Evolutionary conservation across 73 alveolate genomes (phyloP), one percentile per base, ranked within the genome.

Genomic region (Paramecium caudatum): DNA sequence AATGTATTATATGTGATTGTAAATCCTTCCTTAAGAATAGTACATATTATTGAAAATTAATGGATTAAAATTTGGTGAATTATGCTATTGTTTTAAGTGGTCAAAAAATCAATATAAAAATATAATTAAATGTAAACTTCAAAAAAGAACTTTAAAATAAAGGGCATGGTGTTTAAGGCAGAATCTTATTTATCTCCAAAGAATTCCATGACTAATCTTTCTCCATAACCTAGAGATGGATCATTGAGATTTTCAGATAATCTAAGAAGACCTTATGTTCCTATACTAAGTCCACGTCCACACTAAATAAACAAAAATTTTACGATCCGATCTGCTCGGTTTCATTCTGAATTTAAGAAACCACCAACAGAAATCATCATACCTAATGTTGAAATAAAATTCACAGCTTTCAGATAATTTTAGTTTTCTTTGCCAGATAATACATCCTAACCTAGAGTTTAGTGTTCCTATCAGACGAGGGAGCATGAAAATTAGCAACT

Each of bases 1-100:
- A 74, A 43, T 74, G 62, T 37, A 74, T 17, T 74, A 37, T 37
- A 39, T 37, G 70, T 74, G 2, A 41, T 74, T 21, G 88, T 74
- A 13, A 74, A 74, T 21, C 88, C 88, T 36, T 74, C 88, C 5
- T 74, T 41, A 21, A 74, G 68, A 45, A 39, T 74, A 21, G 88
- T 41, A 41, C 17, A 74, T 21, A 41, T 74, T n/a, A 45, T 74
- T 21, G 62, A 23, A 39, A 74, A 74, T 39, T 23, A 74, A 74
- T 74, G 88, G 88, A n/a, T 74, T 21, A 74, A 74, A 74, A 19
- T 41, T 36, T 74, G 88, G 88, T 74, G 88, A 74, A 48, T 48
- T 8, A n/a, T 55, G 23, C 80, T 23, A 55, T 19, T 55, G 80
- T 27, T 27, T 55, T 55, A 19, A 55, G 30, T 55, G 23, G 80